These are phyloP conservation scores for Rhizoclosmatium globosum DNA, from an alignment of 192 early-diverging fungal species.

Conservation along the genomic window DNA sequence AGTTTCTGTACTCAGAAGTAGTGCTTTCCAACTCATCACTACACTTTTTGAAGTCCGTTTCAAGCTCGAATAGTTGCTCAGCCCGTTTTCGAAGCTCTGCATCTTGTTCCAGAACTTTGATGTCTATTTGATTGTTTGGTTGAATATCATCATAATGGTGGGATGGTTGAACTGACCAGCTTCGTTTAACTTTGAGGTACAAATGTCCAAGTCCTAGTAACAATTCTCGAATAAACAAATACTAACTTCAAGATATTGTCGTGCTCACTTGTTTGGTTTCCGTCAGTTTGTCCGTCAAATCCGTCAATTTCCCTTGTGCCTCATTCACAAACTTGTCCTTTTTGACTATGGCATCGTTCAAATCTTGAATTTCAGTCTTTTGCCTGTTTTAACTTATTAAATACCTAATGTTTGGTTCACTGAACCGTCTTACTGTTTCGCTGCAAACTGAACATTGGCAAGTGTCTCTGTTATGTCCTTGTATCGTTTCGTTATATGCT, in stretches of 20 bases:
- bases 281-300: background rate
- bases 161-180: background rate
- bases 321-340: slow-evolving; percentile 1
- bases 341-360: background rate
- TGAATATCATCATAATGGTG: background rate
- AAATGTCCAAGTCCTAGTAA: too few relatives aligned
- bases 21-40: slow-evolving; percentile 37
- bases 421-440: slow-evolving; percentile 48
- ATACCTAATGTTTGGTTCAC: background rate
- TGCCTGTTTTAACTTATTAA: background rate
- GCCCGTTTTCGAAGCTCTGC: background rate
- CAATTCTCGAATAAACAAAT: background rate
- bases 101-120: background rate
- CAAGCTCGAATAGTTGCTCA: background rate
- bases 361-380: background rate
- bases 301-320: background rate
- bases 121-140: background rate
- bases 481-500: slow-evolving; percentile 36
- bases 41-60: slow-evolving; percentile 33
- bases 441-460: slow-evolving; percentile 42
- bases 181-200: too few relatives aligned
- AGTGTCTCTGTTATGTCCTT: slow-evolving; percentile 38
- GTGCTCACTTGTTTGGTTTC: background rate
- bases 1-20: slow-evolving; percentile 46
- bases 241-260: background rate